Base-by-base conservation (phyloP, 306 rosid genomes). In the Inga oerstediana region DNA sequence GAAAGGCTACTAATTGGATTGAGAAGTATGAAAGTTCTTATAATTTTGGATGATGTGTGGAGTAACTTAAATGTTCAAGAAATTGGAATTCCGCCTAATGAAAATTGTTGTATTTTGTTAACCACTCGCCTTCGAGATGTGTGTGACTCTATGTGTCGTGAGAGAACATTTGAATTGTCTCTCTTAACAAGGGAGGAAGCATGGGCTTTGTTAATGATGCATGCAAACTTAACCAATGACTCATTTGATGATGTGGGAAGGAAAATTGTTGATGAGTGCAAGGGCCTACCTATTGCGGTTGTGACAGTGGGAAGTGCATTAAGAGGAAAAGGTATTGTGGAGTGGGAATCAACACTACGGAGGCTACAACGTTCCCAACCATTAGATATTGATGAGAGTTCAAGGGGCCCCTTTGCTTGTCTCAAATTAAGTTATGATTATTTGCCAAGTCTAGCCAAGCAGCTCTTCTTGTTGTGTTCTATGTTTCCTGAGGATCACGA, bases 31-130 rank as follows among this genome's bases (percentile, higher is more conserved):
- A 78, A 4, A 14, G 15, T 6, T 66, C 64, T 78, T 64, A 45
- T 78, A 64, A 78, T 78, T 20, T 20, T 78, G 44, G 74, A 78
- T 77, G 80, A 77, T 77, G 72, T 59, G 8, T 61, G 72, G 72
- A 35, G 27, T 2, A 15, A 77, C 0, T 30, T 62, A 3, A 3
- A 27, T 22, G 20, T 62, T 22, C 6, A 61, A 61, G 44, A 15
- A 3, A 4, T 77, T n/a, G 80, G 80, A 8, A 77, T 77, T 61
- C 59, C 80, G 0, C 12, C 5, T 0, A 32, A 65, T 17, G 54
- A 11, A 44, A 11, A 22, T 4, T 78, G 81, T 37, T 32, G 54
- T 34, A 3, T 34, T 3, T 34, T 34, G 35, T 34, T 34, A 3
- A 34, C 35, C 35, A 34, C 81, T 17, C 61, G 81, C 10, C 20